A percentile compares a stretch with the other conserved stretches of the same genome.
Conservation (phyloP, 768 basidiomycete genomes). For the Austroboletus festivus region DNA sequence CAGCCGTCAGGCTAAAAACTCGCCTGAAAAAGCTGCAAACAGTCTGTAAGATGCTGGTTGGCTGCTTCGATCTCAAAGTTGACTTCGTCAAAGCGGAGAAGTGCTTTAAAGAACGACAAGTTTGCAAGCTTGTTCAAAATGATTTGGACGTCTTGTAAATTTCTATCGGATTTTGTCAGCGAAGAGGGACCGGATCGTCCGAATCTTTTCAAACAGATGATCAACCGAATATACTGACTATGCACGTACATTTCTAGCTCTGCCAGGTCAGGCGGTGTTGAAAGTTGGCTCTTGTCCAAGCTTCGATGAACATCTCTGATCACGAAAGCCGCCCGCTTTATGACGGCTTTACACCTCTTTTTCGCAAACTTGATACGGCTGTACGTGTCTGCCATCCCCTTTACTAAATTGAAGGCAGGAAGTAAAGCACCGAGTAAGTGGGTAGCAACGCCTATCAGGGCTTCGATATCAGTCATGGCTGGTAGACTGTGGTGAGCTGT, state of each 20-base stretch:
- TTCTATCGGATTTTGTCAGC: neutral
- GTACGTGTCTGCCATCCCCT: neutral
- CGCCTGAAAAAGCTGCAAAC: slow-evolving; percentile 1
- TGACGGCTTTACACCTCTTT: slow-evolving; percentile 2
- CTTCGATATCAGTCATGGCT: too few relatives aligned
- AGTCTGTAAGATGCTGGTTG: neutral
- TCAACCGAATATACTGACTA: too few relatives aligned
- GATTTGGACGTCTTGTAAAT: slow-evolving; percentile 1
- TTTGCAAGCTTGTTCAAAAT: slow-evolving; percentile 1
- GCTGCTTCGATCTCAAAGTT: neutral
- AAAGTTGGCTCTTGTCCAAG: neutral
- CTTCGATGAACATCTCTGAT: neutral
- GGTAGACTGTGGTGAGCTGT: too few relatives aligned
- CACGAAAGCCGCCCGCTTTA: slow-evolving; percentile 1
- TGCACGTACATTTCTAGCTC: slow-evolving; percentile 1
- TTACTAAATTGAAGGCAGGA: neutral
- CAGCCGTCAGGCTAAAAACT: neutral
- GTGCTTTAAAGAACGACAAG: slow-evolving; percentile 6
- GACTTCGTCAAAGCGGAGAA: slow-evolving; percentile 1
- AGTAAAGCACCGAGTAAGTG: neutral
- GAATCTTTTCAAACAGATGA: too few relatives aligned
- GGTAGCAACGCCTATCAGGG: neutral
- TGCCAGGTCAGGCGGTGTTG: neutral
- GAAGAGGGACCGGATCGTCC: too few relatives aligned
- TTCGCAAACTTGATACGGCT: neutral